Base-by-base conservation (phyloP, 164 flowering plant species). In the Echeveria elegans region DNA sequence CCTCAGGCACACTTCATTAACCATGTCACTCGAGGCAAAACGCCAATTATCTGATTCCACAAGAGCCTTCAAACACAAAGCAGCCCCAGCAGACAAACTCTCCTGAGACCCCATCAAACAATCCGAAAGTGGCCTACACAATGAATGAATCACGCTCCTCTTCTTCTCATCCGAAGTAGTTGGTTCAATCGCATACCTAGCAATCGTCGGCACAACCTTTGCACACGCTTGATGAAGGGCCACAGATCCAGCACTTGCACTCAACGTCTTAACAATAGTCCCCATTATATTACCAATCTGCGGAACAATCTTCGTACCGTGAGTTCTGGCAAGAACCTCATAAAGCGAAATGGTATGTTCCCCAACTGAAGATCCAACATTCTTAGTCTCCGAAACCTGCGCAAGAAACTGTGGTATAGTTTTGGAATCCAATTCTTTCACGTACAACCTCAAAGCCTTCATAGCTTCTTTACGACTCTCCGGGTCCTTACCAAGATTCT, bases 21-120 rank as follows among this genome's bases (percentile, higher is more conserved):
- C 92, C 84, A 84, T 74, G 65, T 92, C 94, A 76, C 81, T 79
- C 0, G 96, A 85, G 64, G 99, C 92, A 80, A 83, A 91, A 34
- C 93, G 75, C 97, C 99, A 95, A 63, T 92, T 88, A 69, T 92
- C 97, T 2, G 87, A 81, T 29, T 95, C 99, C 62, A 92, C 96
- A 34, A 95, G 90, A n/a, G 97, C 87, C 75, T 81, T 86, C 64
- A 95, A 74, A 73, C 99, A 87, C 45, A 95, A 79, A 19, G 99
- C 99, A 63, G 99, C 84, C 12, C 97, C 99, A 41, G 86, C 82
- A 50, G 94, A 84, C 6, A 92, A 74, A 71, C 87, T 78, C 67
- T 92, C 97, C 63, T 85, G 91, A 45, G 83, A 77, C 53, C 84
- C 84, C 78, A 86, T 62, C 21, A 95, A 81, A 34, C 86, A 81